Percentiles rank a stretch among this genome's conserved stretches.
Evolutionary conservation across 352 stramenopile species (phyloP).

Genomic region (Peronosclerospora sorghi): DNA sequence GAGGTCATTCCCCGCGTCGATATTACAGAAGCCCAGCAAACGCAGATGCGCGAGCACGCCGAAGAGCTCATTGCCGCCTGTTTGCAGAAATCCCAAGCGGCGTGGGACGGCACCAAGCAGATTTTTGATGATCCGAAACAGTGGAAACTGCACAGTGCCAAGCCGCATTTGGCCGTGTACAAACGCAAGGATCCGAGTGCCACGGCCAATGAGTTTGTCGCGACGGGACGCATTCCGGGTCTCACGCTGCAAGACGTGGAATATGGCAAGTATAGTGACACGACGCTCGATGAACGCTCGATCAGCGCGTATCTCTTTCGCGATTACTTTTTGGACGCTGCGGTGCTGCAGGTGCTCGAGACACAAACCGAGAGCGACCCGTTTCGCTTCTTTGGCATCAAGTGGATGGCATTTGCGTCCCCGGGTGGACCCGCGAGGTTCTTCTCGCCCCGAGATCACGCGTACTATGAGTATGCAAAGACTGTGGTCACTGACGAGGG

Average conservation of each 20-base stretch:
- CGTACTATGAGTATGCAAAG: constrained; percentile 52
- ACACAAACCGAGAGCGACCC: constrained; percentile 44
- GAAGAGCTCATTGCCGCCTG: constrained; percentile 28
- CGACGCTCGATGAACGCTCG: constrained; percentile 53
- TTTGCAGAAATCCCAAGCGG: constrained; percentile 32
- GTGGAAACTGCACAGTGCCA: constrained; percentile 53
- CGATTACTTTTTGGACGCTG: constrained; percentile 60
- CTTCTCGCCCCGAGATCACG: constrained; percentile 44
- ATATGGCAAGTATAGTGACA: constrained; percentile 62
- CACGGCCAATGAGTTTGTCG: constrained; percentile 31
- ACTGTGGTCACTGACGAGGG: constrained; percentile 28
- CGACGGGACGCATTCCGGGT: constrained; percentile 40
- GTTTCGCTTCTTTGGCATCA: constrained; percentile 70
- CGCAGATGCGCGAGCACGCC: constrained; percentile 19
- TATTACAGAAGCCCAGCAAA: constrained; percentile 18
- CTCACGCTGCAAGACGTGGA: constrained; percentile 53
- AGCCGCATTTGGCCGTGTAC: constrained; percentile 43
- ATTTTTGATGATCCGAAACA: constrained; percentile 50
- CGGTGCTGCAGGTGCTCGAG: constrained; percentile 50
- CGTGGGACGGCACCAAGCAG: constrained; percentile 45
- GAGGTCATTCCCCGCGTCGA: constrained; percentile 24
- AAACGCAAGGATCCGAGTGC: constrained; percentile 18
- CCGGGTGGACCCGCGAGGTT: constrained; percentile 30
- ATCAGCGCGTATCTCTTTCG: constrained; percentile 42
- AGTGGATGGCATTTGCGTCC: constrained; percentile 52